A percentile compares a stretch with the other conserved stretches of the same genome.
Conservation (phyloP, 352 stramenopile genomes). For the Phytopythium montanum region DNA sequence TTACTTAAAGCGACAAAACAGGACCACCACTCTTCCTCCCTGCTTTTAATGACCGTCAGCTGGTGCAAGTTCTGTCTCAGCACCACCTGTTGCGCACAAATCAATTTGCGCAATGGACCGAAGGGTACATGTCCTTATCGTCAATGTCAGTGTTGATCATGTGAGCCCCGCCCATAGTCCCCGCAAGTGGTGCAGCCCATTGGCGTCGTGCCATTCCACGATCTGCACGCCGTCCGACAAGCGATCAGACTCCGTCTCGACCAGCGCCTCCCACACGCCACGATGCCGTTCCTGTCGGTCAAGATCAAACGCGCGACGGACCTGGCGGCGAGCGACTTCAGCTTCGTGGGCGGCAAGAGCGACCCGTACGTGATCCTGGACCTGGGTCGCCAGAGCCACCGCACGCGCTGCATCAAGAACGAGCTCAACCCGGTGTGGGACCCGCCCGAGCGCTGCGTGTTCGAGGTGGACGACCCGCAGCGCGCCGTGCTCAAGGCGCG, state of each 20-base stretch:
- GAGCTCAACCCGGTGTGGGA: conserved; percentile 65
- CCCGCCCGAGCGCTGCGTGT: conserved; percentile 56
- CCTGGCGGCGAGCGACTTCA: conserved; percentile 60
- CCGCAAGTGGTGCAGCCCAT: neutral
- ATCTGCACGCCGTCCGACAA: neutral
- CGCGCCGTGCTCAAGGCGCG: conserved; percentile 46
- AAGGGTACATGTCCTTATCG: conserved; percentile 3
- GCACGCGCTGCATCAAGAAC: conserved; percentile 59
- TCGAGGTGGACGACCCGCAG: conserved; percentile 37
- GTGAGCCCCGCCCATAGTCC: neutral
- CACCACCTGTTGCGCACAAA: neutral
- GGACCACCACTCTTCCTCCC: neutral
- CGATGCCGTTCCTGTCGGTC: conserved; percentile 53
- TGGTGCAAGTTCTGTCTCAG: conserved; percentile 4
- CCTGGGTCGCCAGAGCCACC: conserved; percentile 41
- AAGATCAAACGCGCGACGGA: conserved; percentile 43
- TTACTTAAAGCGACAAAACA: no score
- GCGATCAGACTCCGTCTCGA: neutral
- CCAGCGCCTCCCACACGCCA: neutral
- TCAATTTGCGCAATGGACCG: neutral
- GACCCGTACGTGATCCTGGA: conserved; percentile 72
- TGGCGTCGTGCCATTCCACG: neutral
- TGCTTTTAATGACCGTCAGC: neutral
- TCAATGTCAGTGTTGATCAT: neutral
- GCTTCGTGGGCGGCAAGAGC: conserved; percentile 51